Evolutionary conservation across 2,329 filamentous ascomycete genomes (phyloP), one percentile per base, ranked within the genome.

Genomic region (Cylindrodendrum hubeiense): DNA sequence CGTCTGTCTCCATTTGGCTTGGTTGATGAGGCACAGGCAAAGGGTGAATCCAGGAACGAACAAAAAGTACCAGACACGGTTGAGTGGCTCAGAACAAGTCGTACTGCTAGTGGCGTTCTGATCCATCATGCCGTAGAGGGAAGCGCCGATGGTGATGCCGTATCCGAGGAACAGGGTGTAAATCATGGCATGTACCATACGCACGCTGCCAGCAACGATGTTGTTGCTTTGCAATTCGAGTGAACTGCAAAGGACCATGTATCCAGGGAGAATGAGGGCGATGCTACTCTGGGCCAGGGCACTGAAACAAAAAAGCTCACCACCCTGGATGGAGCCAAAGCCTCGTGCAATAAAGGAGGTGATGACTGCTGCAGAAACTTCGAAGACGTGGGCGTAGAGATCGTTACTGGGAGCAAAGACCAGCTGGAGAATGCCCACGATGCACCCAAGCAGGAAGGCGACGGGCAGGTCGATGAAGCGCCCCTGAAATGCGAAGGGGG

Each of bases 401-500:
- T 92, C 90, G 15, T 93, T 95, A 22, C 85, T 88, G 0, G 93
- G 92, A 0, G 92, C 91, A 5, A 94, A 81, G 28, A 93, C 87
- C 10, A 95, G 87, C 74, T 96, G 93, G 52, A 97, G 82, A 58
- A 90, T 79, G 1, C 93, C 93, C 0, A 97, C 85, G 19, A 95
- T 81, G 73, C 88, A 90, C 2, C 94, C 93, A 0, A 97, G 85
- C 1, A 93, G 60, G 76, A 96, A 96, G 21, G 90, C 89, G 28
- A 95, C 86, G 0, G 93, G 93, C 63, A 96, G 82, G 76, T 97
- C 94, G 72, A 95, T 91, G 43, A 90, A 88, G 4, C 93, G 87
- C 3, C 91, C 92, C 60, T 90, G 83, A 74, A 96, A 97, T 4
- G 92, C 93, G 73, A 96, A 96, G 0, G 93, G 93, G 0, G 91